Evolutionary conservation across 306 rosid genomes (phyloP).

Genomic region (Glycine latifolia): DNA sequence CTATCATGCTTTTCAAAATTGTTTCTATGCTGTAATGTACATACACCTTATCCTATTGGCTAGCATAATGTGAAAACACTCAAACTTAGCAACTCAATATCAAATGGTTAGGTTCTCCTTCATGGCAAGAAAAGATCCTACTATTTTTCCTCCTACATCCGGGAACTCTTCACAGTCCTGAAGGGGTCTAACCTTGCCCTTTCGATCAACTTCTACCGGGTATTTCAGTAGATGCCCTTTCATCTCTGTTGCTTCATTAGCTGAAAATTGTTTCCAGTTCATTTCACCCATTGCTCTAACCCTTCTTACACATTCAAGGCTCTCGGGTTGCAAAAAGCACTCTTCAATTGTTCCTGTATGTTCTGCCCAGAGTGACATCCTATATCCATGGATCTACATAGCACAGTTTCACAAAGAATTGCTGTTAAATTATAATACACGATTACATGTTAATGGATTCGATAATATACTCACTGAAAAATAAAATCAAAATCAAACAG

Average conservation of each 20-base stretch:
- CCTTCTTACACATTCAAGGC: constrained; percentile 85
- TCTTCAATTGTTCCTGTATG: constrained; percentile 81
- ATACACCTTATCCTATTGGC: constrained; percentile 27
- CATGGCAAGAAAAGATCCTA: constrained; percentile 91
- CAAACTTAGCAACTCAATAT: neutral
- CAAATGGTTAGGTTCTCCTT: constrained; percentile 89
- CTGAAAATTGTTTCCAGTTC: constrained; percentile 87
- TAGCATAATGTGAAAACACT: constrained; percentile 20
- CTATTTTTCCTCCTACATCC: constrained; percentile 87
- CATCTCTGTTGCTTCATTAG: constrained; percentile 76
- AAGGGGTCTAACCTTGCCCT: constrained; percentile 81
- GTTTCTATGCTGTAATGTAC: constrained; percentile 45
- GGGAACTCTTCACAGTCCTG: constrained; percentile 86
- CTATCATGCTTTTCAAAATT: constrained; percentile 44
- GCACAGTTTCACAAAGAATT: constrained; percentile 35
- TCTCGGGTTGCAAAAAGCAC: constrained; percentile 77
- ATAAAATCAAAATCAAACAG: neutral
- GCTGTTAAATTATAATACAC: neutral
- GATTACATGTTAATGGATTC: constrained; percentile 16
- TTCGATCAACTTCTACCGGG: constrained; percentile 86
- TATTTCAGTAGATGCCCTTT: constrained; percentile 82
- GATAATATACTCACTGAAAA: constrained; percentile 7
- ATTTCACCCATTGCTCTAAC: constrained; percentile 74
- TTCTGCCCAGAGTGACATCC: constrained; percentile 99
- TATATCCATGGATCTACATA: constrained; percentile 77